Evolutionary conservation across 2,329 filamentous ascomycete species (phyloP).

Genomic region (Cladosporium sp.): DNA sequence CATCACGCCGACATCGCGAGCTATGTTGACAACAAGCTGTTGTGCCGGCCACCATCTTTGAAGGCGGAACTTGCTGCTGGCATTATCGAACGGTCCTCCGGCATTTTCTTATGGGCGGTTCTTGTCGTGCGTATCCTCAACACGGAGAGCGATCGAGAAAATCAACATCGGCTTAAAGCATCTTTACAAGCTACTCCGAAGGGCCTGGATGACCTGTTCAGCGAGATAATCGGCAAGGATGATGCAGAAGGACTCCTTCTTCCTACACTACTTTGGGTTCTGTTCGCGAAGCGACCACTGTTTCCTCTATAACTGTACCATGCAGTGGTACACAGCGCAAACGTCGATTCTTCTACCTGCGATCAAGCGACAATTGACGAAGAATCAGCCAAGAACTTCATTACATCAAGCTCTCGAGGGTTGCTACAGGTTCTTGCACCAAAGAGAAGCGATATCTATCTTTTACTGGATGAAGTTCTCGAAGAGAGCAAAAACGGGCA

Average conservation of each 20-base stretch:
- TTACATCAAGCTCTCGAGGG: background rate
- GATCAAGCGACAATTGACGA: background rate
- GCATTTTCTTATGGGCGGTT: background rate
- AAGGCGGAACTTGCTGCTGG: background rate
- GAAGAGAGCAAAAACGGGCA: no score
- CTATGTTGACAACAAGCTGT: background rate
- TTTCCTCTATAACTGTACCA: background rate
- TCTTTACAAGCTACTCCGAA: background rate
- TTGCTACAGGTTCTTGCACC: background rate
- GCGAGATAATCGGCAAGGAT: background rate
- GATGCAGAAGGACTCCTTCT: background rate
- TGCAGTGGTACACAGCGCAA: background rate
- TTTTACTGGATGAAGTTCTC: no score
- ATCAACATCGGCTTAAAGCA: background rate
- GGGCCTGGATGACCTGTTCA: background rate
- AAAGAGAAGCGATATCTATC: no score
- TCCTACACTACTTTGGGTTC: background rate
- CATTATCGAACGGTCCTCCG: background rate
- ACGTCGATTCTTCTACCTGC: background rate
- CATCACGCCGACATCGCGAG: background rate
- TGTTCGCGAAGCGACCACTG: background rate
- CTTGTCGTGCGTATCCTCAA: background rate
- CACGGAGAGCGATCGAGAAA: background rate
- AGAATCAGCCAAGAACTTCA: background rate
- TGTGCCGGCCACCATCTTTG: background rate